A percentile compares a stretch with the other conserved stretches of the same genome.
These are phyloP conservation scores for Saccharomycopsis fibuligera DNA, from an alignment of 805 yeast genomes.

Conservation along the genomic window DNA sequence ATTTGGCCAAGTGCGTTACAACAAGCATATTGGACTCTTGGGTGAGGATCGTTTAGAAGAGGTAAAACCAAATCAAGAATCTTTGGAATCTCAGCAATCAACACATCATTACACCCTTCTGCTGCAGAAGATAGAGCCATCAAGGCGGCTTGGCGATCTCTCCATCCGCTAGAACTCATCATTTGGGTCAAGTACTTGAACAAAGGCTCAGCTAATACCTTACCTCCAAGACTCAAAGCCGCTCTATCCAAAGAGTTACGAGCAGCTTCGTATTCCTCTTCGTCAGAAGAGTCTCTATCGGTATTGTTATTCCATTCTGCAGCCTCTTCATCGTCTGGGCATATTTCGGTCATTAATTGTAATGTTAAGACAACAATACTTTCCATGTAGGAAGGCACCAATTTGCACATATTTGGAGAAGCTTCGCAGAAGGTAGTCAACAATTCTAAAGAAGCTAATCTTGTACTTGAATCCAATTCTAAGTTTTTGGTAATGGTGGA, in stretches of 20 bases:
- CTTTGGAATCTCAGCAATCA: conserved; percentile 74
- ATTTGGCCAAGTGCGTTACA: conserved; percentile 97
- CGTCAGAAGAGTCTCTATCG: conserved; percentile 75
- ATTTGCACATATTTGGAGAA: conserved; percentile 91
- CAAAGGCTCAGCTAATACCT: conserved; percentile 73
- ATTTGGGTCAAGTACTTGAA: conserved; percentile 83
- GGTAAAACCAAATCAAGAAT: conserved; percentile 83
- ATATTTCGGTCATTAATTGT: conserved; percentile 87
- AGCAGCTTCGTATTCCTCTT: conserved; percentile 83
- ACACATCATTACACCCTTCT: conserved; percentile 90
- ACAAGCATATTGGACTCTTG: conserved; percentile 95
- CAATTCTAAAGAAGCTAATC: conserved; percentile 84
- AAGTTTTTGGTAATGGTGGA: conserved; percentile 75
- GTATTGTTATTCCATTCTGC: conserved; percentile 82
- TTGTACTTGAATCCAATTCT: conserved; percentile 70
- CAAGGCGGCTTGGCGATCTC: conserved; percentile 92
- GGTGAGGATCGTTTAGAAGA: conserved; percentile 75
- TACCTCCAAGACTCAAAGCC: conserved; percentile 77
- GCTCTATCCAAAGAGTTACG: conserved; percentile 93
- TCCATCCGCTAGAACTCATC: conserved; percentile 75
- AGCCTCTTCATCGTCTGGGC: conserved; percentile 81
- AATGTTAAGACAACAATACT: conserved; percentile 68
- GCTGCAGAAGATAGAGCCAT: conserved; percentile 97
- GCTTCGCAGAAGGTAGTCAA: conserved; percentile 87
- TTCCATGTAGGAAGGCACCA: conserved; percentile 64